These are phyloP conservation scores for Phytophthora foliorum DNA, from an alignment of 352 stramenopile species.

Conservation along the genomic window DNA sequence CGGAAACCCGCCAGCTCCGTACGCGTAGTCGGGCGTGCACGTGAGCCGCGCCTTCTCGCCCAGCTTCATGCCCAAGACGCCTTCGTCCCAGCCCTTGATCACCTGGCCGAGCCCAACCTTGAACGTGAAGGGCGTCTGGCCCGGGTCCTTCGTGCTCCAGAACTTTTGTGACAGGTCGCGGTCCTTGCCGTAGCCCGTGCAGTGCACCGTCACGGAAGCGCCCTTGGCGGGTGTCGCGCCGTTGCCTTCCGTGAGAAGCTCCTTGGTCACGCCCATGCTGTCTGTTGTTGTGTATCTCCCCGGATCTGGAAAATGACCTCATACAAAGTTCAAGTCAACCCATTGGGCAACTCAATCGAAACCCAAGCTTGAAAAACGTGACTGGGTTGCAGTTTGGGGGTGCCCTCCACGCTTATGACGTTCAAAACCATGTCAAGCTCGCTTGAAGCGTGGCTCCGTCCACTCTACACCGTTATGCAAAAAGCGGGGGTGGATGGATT, in stretches of 20 bases:
- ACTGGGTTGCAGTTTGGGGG: not conserved
- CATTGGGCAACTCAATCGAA: not conserved
- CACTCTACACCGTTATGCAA: no score
- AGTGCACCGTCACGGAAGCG: conserved; percentile 82
- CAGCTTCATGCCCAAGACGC: conserved; percentile 87
- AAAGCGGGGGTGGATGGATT: no score
- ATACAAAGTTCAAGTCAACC: not conserved
- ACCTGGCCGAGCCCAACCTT: conserved; percentile 93
- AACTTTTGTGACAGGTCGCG: conserved; percentile 89
- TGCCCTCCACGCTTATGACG: no score
- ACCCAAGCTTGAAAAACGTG: not conserved
- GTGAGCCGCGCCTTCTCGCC: conserved; percentile 93
- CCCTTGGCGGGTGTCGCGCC: conserved; percentile 67
- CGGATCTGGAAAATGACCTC: not conserved
- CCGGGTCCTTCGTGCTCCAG: conserved; percentile 97
- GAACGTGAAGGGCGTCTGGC: conserved; percentile 95
- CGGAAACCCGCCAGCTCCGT: conserved; percentile 92
- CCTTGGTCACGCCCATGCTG: conserved; percentile 73
- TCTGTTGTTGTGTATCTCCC: conserved; percentile 17
- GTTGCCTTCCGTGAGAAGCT: conserved; percentile 62
- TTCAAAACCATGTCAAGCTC: no score
- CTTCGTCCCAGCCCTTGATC: conserved; percentile 97
- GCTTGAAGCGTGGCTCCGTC: no score
- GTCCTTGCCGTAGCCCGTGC: conserved; percentile 86
- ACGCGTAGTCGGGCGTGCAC: conserved; percentile 96